Percentiles rank a stretch among this genome's conserved stretches.
Evolutionary conservation across 306 rosid genomes (phyloP).

Genomic region (Betula pendula): DNA sequence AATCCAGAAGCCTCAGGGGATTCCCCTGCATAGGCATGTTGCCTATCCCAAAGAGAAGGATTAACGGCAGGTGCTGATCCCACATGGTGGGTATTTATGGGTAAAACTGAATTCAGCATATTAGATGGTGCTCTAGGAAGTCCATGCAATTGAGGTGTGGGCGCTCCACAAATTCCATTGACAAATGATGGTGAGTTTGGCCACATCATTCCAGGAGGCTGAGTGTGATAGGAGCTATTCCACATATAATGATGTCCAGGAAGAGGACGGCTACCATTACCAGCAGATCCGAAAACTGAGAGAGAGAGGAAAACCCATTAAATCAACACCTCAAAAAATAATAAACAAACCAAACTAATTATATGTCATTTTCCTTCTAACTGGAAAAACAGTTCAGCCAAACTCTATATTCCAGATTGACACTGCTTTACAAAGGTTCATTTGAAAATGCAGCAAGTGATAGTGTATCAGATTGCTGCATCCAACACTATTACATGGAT

Average conservation of each 20-base stretch:
- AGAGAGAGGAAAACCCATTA: constrained; percentile 8
- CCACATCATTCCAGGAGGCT: constrained; percentile 61
- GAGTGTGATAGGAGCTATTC: constrained; percentile 68
- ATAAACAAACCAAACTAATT: background rate
- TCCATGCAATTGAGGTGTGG: constrained; percentile 55
- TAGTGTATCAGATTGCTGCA: background rate
- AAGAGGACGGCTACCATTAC: constrained; percentile 57
- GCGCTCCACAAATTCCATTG: constrained; percentile 46
- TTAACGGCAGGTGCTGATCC: constrained; percentile 85
- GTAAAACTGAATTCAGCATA: constrained; percentile 54
- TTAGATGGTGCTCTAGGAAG: constrained; percentile 62
- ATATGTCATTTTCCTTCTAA: background rate
- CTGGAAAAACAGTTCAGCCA: background rate
- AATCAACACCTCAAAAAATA: constrained; percentile 15
- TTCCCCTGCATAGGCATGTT: constrained; percentile 57
- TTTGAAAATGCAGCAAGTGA: background rate
- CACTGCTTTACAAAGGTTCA: background rate
- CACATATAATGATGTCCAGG: constrained; percentile 59
- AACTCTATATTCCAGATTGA: background rate
- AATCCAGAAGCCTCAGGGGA: constrained; percentile 66
- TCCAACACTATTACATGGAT: background rate
- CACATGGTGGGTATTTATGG: constrained; percentile 55
- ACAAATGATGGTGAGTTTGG: constrained; percentile 72
- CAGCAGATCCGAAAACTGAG: constrained; percentile 45
- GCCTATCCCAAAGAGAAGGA: constrained; percentile 76